phyloP scores from a whole-genome alignment of 805 yeast species.

The Lipomyces japonicus region DNA sequence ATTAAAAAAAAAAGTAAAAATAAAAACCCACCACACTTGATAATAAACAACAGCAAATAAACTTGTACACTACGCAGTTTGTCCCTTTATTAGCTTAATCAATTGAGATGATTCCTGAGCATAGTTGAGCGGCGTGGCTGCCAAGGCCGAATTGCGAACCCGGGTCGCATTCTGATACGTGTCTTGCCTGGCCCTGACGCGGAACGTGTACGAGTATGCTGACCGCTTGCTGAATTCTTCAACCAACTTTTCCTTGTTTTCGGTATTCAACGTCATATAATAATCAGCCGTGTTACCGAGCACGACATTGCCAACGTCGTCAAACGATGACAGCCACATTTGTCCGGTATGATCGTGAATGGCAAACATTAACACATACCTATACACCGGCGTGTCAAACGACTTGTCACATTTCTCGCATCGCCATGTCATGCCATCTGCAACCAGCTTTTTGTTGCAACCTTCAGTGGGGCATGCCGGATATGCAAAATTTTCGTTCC shows the following conservation, averaged over 20 bases:
- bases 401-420: conserved; percentile 86
- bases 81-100: conserved; percentile 20
- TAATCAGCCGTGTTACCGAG: conserved; percentile 65
- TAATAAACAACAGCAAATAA: not conserved
- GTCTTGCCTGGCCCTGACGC: conserved; percentile 79
- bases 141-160: conserved; percentile 67
- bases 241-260: conserved; percentile 37
- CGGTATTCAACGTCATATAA: conserved; percentile 40
- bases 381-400: conserved; percentile 64
- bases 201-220: conserved; percentile 68
- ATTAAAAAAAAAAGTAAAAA: not conserved
- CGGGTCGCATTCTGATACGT: conserved; percentile 73
- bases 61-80: not conserved
- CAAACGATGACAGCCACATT: conserved; percentile 82
- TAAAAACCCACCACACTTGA: conserved; percentile 2
- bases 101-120: conserved; percentile 33
- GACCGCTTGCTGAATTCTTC: conserved; percentile 48
- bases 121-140: conserved; percentile 39
- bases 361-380: conserved; percentile 74
- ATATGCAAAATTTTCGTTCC: conserved; percentile 74
- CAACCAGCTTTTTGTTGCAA: conserved; percentile 81
- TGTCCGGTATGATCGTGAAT: conserved; percentile 80
- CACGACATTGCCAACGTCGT: conserved; percentile 70
- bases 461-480: conserved; percentile 79
- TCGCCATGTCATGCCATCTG: conserved; percentile 72